Evolutionary conservation across 805 yeast genomes (phyloP), one percentile per base, ranked within the genome.

Genomic region (Lipomyces sp.): DNA sequence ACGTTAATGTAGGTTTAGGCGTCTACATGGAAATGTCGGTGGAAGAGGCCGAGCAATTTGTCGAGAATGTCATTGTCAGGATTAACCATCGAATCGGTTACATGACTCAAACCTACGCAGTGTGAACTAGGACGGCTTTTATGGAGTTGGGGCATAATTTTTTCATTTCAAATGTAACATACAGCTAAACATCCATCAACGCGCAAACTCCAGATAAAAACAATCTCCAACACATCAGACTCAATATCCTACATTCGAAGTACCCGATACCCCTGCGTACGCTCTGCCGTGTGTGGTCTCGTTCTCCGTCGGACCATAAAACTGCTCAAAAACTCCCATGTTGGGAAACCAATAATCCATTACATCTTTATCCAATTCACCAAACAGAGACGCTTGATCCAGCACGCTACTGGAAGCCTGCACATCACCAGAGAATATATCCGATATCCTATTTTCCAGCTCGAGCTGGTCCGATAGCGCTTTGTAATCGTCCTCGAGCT

Each of bases 261-360:
- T n/a, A 15, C 18, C 24, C 15, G 48, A 42, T 42, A 42, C 3
- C 24, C 48, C 48, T 42, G 48, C 48, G n/a, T 7, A 5, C 24
- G 48, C 48, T 42, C 48, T 24, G 24, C 24, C 24, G 24, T 24
- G 39, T 8, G 48, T 37, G 24, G 18, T 24, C 48, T 42, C 48
- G 48, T 42, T 42, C n/a, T 15, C 24, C 48, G 48, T n/a, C 48
- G 48, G 24, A 7, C 48, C 48, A 42, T 42, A 42, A 51, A 65
- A 35, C 48, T 62, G 57, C 29, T 64, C 70, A 42, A 66, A 32
- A 56, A 50, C 30, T 24, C 53, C 51, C 63, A 66, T 66, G 29
- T 59, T 60, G 34, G 73, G 72, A 56, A 73, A 70, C 75, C 75
- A 72, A 45, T 59, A 71, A 60, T 72, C 74, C 39, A 69, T 70